phyloP scores from a whole-genome alignment of 208 protist species.

The Angomonas desouzai region DNA sequence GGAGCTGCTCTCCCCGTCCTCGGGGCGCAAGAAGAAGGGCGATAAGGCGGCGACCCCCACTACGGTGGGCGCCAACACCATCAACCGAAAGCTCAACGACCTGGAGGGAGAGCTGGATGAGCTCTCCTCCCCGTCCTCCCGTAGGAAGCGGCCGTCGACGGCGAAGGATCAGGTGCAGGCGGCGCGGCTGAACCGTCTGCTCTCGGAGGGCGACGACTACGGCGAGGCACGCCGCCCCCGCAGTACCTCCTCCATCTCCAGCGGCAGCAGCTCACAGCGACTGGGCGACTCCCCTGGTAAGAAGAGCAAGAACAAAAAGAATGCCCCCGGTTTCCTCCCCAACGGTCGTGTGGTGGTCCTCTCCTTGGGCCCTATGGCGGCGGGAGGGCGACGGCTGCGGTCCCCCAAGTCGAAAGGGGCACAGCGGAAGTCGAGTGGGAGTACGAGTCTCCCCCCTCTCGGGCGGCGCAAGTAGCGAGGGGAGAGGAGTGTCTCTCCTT shows the following conservation, averaged over 20 bases:
- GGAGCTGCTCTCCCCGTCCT: neutral
- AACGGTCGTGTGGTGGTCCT: slow-evolving; percentile 20
- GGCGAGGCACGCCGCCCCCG: neutral
- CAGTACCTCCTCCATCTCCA: neutral
- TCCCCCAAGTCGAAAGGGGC: neutral
- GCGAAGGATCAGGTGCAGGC: neutral
- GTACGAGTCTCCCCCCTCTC: slow-evolving; percentile 4
- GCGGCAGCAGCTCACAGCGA: neutral
- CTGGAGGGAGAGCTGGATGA: slow-evolving; percentile 3
- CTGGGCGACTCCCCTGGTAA: neutral
- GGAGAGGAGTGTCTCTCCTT: too few species aligned
- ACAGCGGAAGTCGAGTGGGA: neutral
- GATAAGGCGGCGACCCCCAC: neutral
- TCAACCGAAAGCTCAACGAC: neutral
- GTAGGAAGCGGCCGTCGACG: neutral
- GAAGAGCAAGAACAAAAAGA: neutral
- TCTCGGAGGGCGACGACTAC: neutral
- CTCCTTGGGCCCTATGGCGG: slow-evolving; percentile 16
- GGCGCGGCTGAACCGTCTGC: neutral
- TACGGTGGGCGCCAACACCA: neutral
- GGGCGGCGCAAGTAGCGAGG: neutral
- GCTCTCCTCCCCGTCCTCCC: neutral
- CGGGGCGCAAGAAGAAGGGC: neutral
- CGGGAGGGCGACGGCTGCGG: neutral
- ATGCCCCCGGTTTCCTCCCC: neutral